phyloP scores from a whole-genome alignment of 345 rosid genomes.

The Ceriops decandra region DNA sequence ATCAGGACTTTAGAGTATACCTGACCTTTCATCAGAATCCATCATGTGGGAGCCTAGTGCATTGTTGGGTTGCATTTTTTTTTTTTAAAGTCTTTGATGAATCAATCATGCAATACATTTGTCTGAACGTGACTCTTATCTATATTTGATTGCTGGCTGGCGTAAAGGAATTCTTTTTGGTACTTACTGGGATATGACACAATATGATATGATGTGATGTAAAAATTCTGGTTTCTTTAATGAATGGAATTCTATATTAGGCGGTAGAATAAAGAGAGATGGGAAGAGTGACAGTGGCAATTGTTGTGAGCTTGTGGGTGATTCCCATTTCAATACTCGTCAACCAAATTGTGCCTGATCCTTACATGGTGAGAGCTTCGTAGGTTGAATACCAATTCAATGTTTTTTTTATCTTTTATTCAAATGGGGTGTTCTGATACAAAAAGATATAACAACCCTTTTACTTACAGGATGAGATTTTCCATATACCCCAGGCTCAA shows the following conservation, averaged over 20 bases:
- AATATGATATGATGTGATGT: too few species aligned
- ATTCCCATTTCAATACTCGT: constrained; percentile 67
- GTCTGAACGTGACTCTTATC: too few species aligned
- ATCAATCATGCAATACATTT: too few species aligned
- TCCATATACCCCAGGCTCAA: constrained; percentile 90
- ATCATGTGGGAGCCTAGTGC: too few species aligned
- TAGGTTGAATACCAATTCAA: not conserved
- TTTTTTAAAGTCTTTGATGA: too few species aligned
- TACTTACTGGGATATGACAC: too few species aligned
- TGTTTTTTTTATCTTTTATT: not conserved
- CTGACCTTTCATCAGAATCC: too few species aligned
- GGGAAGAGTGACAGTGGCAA: constrained; percentile 64
- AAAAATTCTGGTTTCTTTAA: too few species aligned
- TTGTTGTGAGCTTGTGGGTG: constrained; percentile 69
- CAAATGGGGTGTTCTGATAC: not conserved
- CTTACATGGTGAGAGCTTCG: constrained; percentile 65
- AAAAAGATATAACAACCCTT: not conserved
- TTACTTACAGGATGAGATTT: constrained; percentile 79
- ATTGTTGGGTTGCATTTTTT: too few species aligned
- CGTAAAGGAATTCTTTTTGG: too few species aligned
- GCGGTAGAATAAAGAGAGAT: constrained; percentile 22
- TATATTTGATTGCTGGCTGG: too few species aligned
- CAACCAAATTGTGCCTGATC: constrained; percentile 63
- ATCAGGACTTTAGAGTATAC: too few species aligned
- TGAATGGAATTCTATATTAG: not conserved